Evolutionary conservation across 148 eudicot genomes (phyloP), one percentile per base, ranked within the genome.

Genomic region (Nyssa sinensis): DNA sequence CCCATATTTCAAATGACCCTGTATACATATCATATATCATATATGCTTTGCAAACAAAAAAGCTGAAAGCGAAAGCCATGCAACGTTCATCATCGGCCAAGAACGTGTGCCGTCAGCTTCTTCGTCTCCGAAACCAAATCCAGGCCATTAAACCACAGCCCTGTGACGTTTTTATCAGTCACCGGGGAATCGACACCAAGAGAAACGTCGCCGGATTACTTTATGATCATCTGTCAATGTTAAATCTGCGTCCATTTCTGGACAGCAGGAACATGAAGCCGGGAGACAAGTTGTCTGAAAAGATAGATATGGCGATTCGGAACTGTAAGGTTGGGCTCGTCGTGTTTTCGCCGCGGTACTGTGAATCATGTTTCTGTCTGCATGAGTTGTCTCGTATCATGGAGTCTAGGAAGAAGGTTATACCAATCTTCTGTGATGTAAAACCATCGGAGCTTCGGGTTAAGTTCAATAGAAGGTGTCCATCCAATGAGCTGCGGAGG

Each of bases 191-290:
- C 21, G 88, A 84, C 70, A 84, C 84, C 21, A 84, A 82, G 51
- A 75, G 58, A 39, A 84, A 80, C 14, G 77, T 87, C 5, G 81
- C 86, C 8, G 86, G 86, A 30, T 66, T 87, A 30, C 65, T 87
- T n/a, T 80, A 66, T 35, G 78, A 84, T 10, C 81, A 78, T 9
- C 61, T 87, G 0, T 44, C 57, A 1, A 41, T 73, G 19, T 47
- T 78, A 1, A 85, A 84, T 23, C 47, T 81, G 7, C 23, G 35
- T 31, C 84, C 87, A 10, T 86, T 86, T 49, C 67, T 86, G 68
- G 87, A 86, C 62, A 78, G 75, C 77, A 87, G 82, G 72, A 75
- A 64, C 71, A 84, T 87, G 90, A 67, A 74, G 24, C 88, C 90
- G 0, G 90, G 90, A 39, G 88, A 84, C 64, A 44, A 37, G 30